Conservation (phyloP, 2,329 filamentous ascomycete genomes). For the Sarocladium strictum region DNA sequence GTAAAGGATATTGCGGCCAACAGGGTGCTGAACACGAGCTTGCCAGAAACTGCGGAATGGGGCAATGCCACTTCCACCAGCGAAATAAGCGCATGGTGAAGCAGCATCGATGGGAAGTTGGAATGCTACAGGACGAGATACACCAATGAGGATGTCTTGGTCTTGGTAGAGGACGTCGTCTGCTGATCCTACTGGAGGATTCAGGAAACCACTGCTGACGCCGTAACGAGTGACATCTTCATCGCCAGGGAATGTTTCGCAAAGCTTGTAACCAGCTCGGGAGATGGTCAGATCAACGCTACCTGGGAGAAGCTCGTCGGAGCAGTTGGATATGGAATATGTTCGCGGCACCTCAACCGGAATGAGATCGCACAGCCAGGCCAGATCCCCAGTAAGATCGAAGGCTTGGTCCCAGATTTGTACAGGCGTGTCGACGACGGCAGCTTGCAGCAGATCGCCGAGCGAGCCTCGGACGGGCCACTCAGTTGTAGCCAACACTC, state of each 20-base stretch:
- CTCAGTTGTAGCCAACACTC: slow-evolving; percentile 41
- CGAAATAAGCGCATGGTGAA: slow-evolving; percentile 46
- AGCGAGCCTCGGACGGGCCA: slow-evolving; percentile 46
- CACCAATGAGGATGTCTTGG: slow-evolving; percentile 44
- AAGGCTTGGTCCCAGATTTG: slow-evolving; percentile 47
- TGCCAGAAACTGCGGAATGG: slow-evolving; percentile 51
- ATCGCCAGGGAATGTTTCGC: slow-evolving; percentile 31
- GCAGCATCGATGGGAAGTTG: slow-evolving; percentile 44
- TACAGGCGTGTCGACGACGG: slow-evolving; percentile 39
- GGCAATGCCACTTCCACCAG: slow-evolving; percentile 47
- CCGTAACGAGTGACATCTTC: slow-evolving; percentile 31
- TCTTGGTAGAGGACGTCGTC: slow-evolving; percentile 30
- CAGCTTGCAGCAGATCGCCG: slow-evolving; percentile 43
- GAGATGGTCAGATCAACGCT: slow-evolving; percentile 47
- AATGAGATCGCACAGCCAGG: slow-evolving; percentile 41
- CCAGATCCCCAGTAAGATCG: slow-evolving; percentile 32
- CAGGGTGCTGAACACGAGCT: slow-evolving; percentile 32
- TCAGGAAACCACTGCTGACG: slow-evolving; percentile 49
- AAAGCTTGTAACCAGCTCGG: slow-evolving; percentile 43
- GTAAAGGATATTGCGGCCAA: slow-evolving; percentile 42
- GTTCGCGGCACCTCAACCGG: slow-evolving; percentile 44
- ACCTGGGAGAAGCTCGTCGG: slow-evolving; percentile 42
- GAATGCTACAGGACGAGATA: slow-evolving; percentile 45
- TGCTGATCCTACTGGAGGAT: slow-evolving; percentile 27
- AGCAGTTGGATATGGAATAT: slow-evolving; percentile 46